Base-by-base conservation (phyloP, 2,329 filamentous ascomycete species). In the Sporothrix mexicana region DNA sequence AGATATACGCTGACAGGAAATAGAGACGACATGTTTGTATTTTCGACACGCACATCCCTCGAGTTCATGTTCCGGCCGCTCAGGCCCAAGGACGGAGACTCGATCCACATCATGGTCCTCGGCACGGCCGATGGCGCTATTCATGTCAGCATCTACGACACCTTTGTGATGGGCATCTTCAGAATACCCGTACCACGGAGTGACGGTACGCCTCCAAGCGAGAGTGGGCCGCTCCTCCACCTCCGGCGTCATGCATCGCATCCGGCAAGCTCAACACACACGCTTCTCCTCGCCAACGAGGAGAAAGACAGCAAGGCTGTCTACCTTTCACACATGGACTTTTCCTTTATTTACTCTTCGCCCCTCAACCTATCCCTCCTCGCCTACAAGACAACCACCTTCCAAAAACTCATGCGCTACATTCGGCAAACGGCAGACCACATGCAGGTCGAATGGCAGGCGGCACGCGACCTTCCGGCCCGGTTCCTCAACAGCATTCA, bases 371-470 rank as follows among this genome's bases (percentile, higher is more conserved):
- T 98, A 1, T 93, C 95, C 41, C 86, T 97, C 4, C 85, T 98
- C 13, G 92, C 95, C 0, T 94, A 92, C 17, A 97, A 97, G 78
- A 92, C 94, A 4, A 97, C 95, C 0, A 93, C 93, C 59, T 82
- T 98, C 17, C 93, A 97, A 77, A 97, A 96, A 75, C 82, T 98
- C 13, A 83, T 98, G 8, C 87, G 94, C 67, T 98, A 99, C 79
- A 87, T 97, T 61, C 90, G 90, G 72, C 93, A 97, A 79, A 90
- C 92, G 0, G 90, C 96, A 75, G 85, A 88, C 47, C 93, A 95
- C 76, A 93, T 98, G 83, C 85, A 90, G 30, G 87, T 90, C 2
- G 95, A 97, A 79, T 97, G 93, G 89, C 92, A 93, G 77, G 92
- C 93, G 49, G 91, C 93, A 1, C 89, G 93, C 74, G 93, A 97